phyloP scores from a whole-genome alignment of 2,329 filamentous ascomycete species.

The Ciborinia camelliae region DNA sequence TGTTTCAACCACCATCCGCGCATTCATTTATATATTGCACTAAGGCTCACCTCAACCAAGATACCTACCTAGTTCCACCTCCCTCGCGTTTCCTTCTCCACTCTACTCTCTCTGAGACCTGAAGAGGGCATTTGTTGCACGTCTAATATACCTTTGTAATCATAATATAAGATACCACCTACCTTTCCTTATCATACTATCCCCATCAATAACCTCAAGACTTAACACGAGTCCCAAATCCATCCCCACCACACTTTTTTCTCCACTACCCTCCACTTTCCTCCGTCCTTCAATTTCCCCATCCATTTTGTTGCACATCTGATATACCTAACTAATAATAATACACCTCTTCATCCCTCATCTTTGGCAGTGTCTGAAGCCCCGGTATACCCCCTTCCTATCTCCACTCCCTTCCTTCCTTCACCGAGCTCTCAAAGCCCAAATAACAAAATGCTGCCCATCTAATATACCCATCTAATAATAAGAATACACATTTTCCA shows the following conservation, averaged over 20 bases:
- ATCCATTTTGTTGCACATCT: background rate
- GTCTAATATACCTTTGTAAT: conserved; percentile 8
- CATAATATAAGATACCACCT: too few species aligned
- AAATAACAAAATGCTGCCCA: background rate
- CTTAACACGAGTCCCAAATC: background rate
- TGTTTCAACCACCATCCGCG: background rate
- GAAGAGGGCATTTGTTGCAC: background rate
- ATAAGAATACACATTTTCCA: background rate
- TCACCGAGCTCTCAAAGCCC: background rate
- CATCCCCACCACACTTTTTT: background rate
- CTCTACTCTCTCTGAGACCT: background rate
- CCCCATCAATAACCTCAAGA: background rate
- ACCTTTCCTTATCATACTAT: background rate
- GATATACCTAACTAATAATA: conserved; percentile 1
- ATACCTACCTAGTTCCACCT: too few species aligned
- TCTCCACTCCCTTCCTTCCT: background rate
- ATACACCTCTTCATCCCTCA: background rate
- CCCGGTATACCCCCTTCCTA: background rate
- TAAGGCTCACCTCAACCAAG: too few species aligned
- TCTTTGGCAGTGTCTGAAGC: too few species aligned
- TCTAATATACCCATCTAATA: conserved; percentile 16
- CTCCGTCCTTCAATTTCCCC: background rate
- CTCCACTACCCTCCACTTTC: background rate
- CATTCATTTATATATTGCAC: background rate
- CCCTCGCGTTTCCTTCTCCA: background rate